Evolutionary conservation across 768 basidiomycete genomes (phyloP), one percentile per base, ranked within the genome.

Genomic region (Exsudoporus frostii): DNA sequence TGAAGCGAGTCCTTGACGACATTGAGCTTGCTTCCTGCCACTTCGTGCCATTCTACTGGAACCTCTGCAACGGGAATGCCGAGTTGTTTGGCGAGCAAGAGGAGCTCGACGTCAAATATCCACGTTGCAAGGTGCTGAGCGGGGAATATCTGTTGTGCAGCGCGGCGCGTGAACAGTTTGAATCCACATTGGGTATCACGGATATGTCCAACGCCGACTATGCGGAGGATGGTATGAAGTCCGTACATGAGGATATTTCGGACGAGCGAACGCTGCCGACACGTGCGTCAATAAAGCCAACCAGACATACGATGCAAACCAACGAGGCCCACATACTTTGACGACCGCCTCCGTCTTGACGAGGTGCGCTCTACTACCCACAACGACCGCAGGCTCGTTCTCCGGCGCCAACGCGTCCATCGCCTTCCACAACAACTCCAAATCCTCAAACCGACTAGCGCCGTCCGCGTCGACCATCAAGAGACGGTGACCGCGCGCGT

Each of bases 181-280:
- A 98, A 98, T 30, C 95, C 95, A 65, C 95, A 97, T 67, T 97
- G 95, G 17, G 95, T 98, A 73, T 97, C 94, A 24, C 90, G 83
- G 55, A 96, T 89, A 64, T 92, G 86, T 8, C 87, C 87, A 4
- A 94, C 92, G 43, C 95, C 94, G 29, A 96, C 85, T 42, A 96
- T 81, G 33, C 88, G 84, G 9, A 97, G 79, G 65, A 94, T 85
- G 19, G 90, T 85, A 68, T 98, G 95, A 53, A 98, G 81, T 5
- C 88, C 89, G 64, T 96, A 87, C 95, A 97, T 98, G 51, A 96
- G 85, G 53, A 96, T 73, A 64, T 97, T 98, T 30, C 95, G 88
- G 19, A 96, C 71, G 40, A 88, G 58, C 7, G 93, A 96, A 27
- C 95, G 88, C 93, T 97, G 68, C 4, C 8, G 25, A 24, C 4